Conservation (phyloP, 1,284 basidiomycete species). For the Ganoderma multipileum region DNA sequence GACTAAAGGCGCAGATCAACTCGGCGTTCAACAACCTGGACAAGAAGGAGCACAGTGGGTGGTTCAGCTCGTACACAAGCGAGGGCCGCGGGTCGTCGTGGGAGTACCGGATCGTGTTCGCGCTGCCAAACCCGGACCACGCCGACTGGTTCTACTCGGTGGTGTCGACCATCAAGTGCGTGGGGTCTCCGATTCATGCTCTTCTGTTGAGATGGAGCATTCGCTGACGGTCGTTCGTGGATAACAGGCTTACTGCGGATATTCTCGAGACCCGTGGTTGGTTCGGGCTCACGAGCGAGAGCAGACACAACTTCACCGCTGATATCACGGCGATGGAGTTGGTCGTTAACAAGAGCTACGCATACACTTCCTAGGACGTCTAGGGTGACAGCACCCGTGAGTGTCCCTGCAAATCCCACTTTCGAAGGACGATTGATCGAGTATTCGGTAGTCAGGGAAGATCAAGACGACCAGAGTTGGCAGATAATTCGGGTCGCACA, state of each 20-base stretch:
- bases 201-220: not conserved
- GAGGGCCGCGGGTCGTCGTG: not conserved
- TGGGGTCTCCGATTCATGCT: not conserved
- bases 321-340: not conserved
- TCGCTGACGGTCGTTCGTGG: not conserved
- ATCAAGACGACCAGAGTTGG: too few relatives aligned
- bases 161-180: not conserved
- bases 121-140: not conserved
- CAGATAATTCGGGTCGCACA: too few relatives aligned
- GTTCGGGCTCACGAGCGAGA: not conserved
- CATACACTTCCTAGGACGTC: conserved; percentile 3
- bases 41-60: not conserved
- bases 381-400: too few relatives aligned
- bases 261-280: not conserved
- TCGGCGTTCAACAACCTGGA: conserved; percentile 1
- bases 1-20: not conserved
- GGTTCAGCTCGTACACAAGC: not conserved
- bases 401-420: too few relatives aligned
- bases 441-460: too few relatives aligned
- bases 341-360: not conserved
- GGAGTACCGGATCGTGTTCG: not conserved
- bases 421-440: too few relatives aligned
- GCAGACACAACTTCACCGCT: not conserved
- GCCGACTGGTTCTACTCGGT: conserved; percentile 1
- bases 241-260: not conserved